A percentile compares a stretch with the other conserved stretches of the same genome.
These are phyloP conservation scores for Penicillium cataractarum DNA, from an alignment of 495 filamentous ascomycete genomes.

Conservation along the genomic window DNA sequence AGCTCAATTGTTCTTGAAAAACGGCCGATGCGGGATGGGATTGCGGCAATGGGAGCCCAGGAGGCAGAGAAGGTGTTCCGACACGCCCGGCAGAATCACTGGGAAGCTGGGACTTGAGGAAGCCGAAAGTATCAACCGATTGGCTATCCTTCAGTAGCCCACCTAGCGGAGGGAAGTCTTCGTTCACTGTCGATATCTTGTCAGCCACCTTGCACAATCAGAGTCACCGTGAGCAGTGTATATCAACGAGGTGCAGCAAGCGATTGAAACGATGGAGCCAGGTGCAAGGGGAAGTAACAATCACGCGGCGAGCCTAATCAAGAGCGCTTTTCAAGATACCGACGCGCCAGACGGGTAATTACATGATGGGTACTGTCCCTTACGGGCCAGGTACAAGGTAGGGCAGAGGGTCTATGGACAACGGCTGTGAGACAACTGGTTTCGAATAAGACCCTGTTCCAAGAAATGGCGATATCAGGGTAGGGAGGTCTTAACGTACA, in stretches of 20 bases:
- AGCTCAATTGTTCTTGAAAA: slow-evolving; percentile 40
- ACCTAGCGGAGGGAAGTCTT: slow-evolving; percentile 58
- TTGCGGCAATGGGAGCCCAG: slow-evolving; percentile 64
- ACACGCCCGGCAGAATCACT: slow-evolving; percentile 43
- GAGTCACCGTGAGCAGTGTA: slow-evolving; percentile 3
- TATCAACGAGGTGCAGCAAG: slow-evolving; percentile 6
- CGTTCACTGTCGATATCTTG: slow-evolving; percentile 39
- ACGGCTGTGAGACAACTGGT: slow-evolving; percentile 56
- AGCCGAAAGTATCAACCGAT: slow-evolving; percentile 47
- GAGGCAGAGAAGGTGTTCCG: slow-evolving; percentile 64
- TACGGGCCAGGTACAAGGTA: slow-evolving; percentile 38
- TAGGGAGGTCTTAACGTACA: slow-evolving; percentile 78
- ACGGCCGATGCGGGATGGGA: slow-evolving; percentile 51
- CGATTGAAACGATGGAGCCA: not conserved
- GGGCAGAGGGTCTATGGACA: slow-evolving; percentile 48
- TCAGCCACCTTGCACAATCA: slow-evolving; percentile 2
- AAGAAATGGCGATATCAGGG: slow-evolving; percentile 48
- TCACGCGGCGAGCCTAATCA: slow-evolving; percentile 7
- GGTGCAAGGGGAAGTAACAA: slow-evolving; percentile 18
- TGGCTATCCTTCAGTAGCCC: slow-evolving; percentile 41
- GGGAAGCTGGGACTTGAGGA: slow-evolving; percentile 47
- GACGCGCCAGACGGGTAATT: slow-evolving; percentile 39
- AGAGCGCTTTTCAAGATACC: slow-evolving; percentile 28
- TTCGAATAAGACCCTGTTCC: slow-evolving; percentile 56
- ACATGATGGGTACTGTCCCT: slow-evolving; percentile 36